Percentiles rank a stretch among this genome's conserved stretches.
These are phyloP conservation scores for Crithidia acanthocephali DNA, from an alignment of 208 protist species.

Conservation along the genomic window DNA sequence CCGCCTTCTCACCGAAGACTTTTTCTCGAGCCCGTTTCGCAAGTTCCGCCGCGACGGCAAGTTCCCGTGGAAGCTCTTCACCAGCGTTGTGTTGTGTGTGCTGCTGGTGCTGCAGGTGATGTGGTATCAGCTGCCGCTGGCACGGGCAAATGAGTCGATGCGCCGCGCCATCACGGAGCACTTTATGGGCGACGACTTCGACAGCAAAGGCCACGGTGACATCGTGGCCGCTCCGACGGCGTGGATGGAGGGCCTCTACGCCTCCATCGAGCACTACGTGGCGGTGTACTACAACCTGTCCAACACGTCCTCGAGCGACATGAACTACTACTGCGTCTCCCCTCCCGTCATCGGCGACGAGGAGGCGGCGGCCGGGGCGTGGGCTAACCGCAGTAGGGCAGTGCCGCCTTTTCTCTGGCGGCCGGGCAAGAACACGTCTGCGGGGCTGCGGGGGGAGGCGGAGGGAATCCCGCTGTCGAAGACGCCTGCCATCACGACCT, in stretches of 20 bases:
- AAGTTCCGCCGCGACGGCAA: constrained; percentile 41
- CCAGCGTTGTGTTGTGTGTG: constrained; percentile 47
- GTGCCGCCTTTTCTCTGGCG: neutral
- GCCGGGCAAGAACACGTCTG: no score
- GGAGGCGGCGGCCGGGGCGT: neutral
- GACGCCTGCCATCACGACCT: neutral
- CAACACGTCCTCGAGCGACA: constrained; percentile 47
- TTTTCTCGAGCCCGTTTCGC: constrained; percentile 45
- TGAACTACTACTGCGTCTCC: constrained; percentile 43
- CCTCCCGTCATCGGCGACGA: neutral
- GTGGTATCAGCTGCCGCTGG: constrained; percentile 45
- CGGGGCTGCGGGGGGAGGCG: no score
- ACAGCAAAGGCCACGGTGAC: constrained; percentile 55
- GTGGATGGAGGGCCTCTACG: constrained; percentile 50
- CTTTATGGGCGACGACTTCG: constrained; percentile 48
- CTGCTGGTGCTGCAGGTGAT: constrained; percentile 39
- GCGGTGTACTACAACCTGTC: constrained; percentile 50
- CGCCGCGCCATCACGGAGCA: constrained; percentile 46
- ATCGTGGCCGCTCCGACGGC: constrained; percentile 51
- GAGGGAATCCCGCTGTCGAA: no score
- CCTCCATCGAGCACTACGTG: constrained; percentile 50
- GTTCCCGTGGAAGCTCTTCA: constrained; percentile 51
- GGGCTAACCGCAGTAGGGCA: no score
- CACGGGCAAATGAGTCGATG: constrained; percentile 44
- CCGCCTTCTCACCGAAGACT: constrained; percentile 41